A percentile compares a stretch with the other conserved stretches of the same genome.
Conservation (phyloP, 2,329 filamentous ascomycete genomes). For the Claviceps citrina region DNA sequence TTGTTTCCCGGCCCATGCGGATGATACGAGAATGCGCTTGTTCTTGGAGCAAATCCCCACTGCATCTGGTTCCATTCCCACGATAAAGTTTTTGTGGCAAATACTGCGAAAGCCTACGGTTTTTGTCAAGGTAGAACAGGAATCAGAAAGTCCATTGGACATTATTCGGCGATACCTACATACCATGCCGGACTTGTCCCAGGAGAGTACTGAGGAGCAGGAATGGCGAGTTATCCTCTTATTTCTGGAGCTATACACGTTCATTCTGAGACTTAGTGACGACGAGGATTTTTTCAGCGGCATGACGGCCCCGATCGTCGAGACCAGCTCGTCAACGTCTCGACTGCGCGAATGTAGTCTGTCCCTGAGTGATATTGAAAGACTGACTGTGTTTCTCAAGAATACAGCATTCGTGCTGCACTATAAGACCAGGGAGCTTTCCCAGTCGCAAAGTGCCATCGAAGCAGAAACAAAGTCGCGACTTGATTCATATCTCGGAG, state of each 20-base stretch:
- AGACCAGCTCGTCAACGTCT: conserved; percentile 26
- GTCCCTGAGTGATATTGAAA: conserved; percentile 52
- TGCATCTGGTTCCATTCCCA: conserved; percentile 40
- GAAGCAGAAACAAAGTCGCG: conserved; percentile 13
- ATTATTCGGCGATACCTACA: conserved; percentile 19
- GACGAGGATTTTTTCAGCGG: conserved; percentile 84
- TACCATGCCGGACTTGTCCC: conserved; percentile 13
- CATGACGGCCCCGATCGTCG: conserved; percentile 25
- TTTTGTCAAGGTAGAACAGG: conserved; percentile 17
- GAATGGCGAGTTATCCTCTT: conserved; percentile 84
- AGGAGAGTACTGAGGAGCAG: conserved; percentile 17
- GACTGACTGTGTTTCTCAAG: conserved; percentile 71
- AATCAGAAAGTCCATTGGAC: conserved; percentile 15
- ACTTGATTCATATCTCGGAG: conserved; percentile 16
- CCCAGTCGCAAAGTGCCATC: conserved; percentile 14
- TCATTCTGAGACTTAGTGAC: conserved; percentile 81
- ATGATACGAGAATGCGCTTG: conserved; percentile 89
- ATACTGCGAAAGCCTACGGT: conserved; percentile 31
- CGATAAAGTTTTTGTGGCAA: conserved; percentile 63
- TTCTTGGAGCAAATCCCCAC: conserved; percentile 42
- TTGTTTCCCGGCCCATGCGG: conserved; percentile 66
- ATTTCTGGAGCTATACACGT: conserved; percentile 88
- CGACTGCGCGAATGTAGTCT: conserved; percentile 50
- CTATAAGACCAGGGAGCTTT: conserved; percentile 58
- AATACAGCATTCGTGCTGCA: conserved; percentile 81